Evolutionary conservation across 2,329 filamentous ascomycete genomes (phyloP), one percentile per base, ranked within the genome.

Genomic region (Aquanectria penicillioides): DNA sequence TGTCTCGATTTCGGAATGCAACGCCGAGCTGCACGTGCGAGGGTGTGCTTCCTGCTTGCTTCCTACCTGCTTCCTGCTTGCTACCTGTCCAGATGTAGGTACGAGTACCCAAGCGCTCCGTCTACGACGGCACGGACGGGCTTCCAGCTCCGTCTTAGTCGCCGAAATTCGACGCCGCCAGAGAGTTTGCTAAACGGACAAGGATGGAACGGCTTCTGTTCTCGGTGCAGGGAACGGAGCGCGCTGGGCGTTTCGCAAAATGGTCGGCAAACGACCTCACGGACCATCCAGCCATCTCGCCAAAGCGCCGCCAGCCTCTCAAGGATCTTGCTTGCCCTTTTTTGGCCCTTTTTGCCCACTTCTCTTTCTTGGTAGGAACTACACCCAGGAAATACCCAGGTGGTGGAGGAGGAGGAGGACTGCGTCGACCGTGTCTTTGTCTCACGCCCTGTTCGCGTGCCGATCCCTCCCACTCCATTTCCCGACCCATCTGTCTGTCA

Each of bases 1-100:
- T 67, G 67, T 69, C 62, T 69, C 51, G 38, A 62, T 38, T 50
- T 60, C 66, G 63, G 65, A 69, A 67, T 69, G 67, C 58, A 65
- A 58, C 56, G 61, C 57, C 49, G 54, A 50, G 22, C 57, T 67
- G 67, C 67, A 67, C 59, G 67, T 69, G 67, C 65, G 65, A 69
- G 58, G 57, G 61, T 66, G 57, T 61, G 60, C 55, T 54, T 62
- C 57, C 49, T 49, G 25, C 47, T 43, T 31, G n/a, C n/a, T n/a
- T n/a, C n/a, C n/a, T n/a, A n/a, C n/a, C 5, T 63, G 63, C 57
- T 56, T 62, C 50, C 46, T 47, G 36, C 25, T 38, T 31, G 36
- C 20, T 28, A 23, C 48, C n/a, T 43, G 26, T 18, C 22, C n/a
- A 34, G 13, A 31, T 17, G 22, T 13, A 46, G 36, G 54, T 50